phyloP scores from a whole-genome alignment of 306 rosid species.

The Corylus americana region DNA sequence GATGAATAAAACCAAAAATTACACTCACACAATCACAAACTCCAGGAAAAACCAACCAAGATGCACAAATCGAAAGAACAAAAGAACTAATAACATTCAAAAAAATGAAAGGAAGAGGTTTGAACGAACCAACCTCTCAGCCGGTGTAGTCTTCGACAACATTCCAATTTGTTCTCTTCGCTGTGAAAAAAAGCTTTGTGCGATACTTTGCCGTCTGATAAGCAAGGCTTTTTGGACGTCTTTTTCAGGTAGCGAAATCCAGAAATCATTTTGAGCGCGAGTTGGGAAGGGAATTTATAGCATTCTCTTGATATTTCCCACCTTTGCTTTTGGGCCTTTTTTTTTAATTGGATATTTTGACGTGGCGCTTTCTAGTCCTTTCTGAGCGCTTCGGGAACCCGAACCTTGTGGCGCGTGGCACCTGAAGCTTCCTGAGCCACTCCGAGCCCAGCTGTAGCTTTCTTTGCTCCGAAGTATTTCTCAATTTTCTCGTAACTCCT shows the following conservation, averaged over 20 bases:
- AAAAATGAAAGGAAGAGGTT: not conserved
- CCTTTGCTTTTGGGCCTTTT: not conserved
- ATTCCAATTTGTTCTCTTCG: not conserved
- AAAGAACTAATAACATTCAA: not conserved
- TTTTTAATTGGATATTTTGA: not conserved
- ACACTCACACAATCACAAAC: not conserved
- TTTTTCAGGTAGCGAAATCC: constrained; percentile 1
- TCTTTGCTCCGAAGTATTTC: constrained; percentile 23
- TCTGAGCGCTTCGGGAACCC: constrained; percentile 16
- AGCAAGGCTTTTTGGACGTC: not conserved
- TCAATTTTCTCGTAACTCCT: not conserved
- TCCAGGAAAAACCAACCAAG: not conserved
- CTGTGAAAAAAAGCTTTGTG: not conserved
- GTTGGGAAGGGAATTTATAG: constrained; percentile 37
- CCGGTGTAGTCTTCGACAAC: constrained; percentile 8
- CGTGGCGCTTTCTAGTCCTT: constrained; percentile 37
- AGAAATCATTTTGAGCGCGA: not conserved
- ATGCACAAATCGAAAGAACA: not conserved
- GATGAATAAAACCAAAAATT: not conserved
- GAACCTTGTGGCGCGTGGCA: constrained; percentile 28
- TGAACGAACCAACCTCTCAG: constrained; percentile 38
- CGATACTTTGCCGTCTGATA: not conserved
- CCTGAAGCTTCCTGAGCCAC: constrained; percentile 39
- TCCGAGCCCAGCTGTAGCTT: not conserved
- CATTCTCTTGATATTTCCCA: constrained; percentile 44